Conservation (phyloP, 2,329 filamentous ascomycete species). For the Lomentospora prolificans region DNA sequence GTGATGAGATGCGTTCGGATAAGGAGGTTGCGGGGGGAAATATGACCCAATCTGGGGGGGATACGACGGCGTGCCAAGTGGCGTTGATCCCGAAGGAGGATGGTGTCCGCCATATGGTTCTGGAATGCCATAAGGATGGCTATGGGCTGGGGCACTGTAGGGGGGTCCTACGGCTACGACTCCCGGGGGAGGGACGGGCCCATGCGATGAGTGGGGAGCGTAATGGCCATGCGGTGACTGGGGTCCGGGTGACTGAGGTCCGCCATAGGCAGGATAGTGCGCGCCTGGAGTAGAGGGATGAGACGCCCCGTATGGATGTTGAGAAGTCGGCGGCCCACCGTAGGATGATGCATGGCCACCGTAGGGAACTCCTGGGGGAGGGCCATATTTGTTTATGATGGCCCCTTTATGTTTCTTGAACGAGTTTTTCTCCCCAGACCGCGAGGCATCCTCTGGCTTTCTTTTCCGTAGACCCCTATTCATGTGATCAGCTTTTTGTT, state of each 20-base stretch:
- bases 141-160: conserved; percentile 10
- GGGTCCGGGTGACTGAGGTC: conserved; percentile 16
- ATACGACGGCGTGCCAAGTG: neutral
- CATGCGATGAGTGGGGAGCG: conserved; percentile 15
- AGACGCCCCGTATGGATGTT: conserved; percentile 16
- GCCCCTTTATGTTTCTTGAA: conserved; percentile 17
- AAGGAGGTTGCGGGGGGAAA: conserved; percentile 8
- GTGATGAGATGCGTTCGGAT: conserved; percentile 10
- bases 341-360: neutral
- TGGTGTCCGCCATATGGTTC: conserved; percentile 3
- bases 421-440: neutral
- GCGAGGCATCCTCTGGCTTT: neutral
- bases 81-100: conserved; percentile 7
- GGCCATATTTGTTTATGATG: conserved; percentile 26
- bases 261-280: conserved; percentile 16
- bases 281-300: conserved; percentile 16
- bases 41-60: neutral
- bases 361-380: conserved; percentile 14
- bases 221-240: conserved; percentile 17
- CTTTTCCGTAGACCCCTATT: conserved; percentile 12
- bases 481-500: no score
- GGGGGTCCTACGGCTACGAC: conserved; percentile 14
- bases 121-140: conserved; percentile 4
- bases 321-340: conserved; percentile 10
- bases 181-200: conserved; percentile 13